Evolutionary conservation across 2,329 filamentous ascomycete genomes (phyloP).

Genomic region (Lecanoromycetidae sp.): DNA sequence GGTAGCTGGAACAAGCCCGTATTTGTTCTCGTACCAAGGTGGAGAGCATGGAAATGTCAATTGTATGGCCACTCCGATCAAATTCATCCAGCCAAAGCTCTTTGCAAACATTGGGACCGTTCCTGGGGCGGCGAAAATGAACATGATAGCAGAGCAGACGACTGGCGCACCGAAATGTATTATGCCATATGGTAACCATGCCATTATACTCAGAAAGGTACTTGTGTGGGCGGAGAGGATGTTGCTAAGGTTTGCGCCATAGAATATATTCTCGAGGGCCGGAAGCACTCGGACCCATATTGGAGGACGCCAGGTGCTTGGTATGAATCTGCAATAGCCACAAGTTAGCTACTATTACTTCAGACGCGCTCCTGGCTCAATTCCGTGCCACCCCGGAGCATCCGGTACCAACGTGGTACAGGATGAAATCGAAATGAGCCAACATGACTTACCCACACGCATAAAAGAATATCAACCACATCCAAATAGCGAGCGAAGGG

Average conservation of each 20-base stretch:
- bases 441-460: slow-evolving; percentile 64
- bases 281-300: slow-evolving; percentile 95
- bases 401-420: not conserved
- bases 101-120: slow-evolving; percentile 74
- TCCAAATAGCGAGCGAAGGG: slow-evolving; percentile 71
- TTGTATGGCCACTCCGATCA: slow-evolving; percentile 77
- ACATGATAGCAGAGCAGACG: slow-evolving; percentile 66
- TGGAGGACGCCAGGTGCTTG: slow-evolving; percentile 73
- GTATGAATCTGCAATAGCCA: slow-evolving; percentile 59
- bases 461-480: slow-evolving; percentile 85
- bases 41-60: slow-evolving; percentile 86
- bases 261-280: slow-evolving; percentile 89
- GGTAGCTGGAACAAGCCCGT: slow-evolving; percentile 80
- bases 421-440: not conserved
- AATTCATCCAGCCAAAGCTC: slow-evolving; percentile 85
- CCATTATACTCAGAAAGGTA: slow-evolving; percentile 70
- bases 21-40: slow-evolving; percentile 92
- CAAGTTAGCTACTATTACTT: slow-evolving; percentile 17
- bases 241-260: slow-evolving; percentile 90
- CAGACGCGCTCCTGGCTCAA: not conserved
- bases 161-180: slow-evolving; percentile 80
- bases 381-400: not conserved
- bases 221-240: slow-evolving; percentile 85
- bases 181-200: slow-evolving; percentile 87
- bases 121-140: slow-evolving; percentile 77